Percentiles rank a stretch among this genome's conserved stretches.
Conservation (phyloP, 257 asterid species). For the Plantago elongata region DNA sequence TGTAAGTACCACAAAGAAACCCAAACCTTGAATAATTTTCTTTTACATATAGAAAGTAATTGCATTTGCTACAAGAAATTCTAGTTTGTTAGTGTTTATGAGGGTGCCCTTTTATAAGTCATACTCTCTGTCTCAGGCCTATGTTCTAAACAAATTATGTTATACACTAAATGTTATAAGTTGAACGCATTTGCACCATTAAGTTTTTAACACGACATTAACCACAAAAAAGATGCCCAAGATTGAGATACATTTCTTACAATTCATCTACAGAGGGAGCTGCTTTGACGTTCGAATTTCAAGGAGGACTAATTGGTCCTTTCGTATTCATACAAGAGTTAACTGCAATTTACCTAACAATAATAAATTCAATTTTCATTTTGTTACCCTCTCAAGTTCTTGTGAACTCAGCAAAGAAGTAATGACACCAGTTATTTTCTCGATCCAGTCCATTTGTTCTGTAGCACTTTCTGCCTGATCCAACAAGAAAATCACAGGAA, state of each 20-base stretch:
- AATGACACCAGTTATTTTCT: constrained; percentile 79
- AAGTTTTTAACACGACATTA: too few species aligned
- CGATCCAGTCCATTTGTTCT: constrained; percentile 87
- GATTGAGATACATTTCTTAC: not conserved
- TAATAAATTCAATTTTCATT: not conserved
- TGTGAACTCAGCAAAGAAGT: constrained; percentile 69
- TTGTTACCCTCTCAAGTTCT: constrained; percentile 64
- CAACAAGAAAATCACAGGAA: constrained; percentile 19
- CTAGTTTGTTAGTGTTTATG: too few species aligned
- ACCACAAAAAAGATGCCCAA: too few species aligned
- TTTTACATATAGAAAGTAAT: too few species aligned
- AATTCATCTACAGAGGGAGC: not conserved
- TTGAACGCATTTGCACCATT: too few species aligned
- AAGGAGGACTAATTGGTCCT: not conserved
- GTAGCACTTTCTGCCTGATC: constrained; percentile 72
- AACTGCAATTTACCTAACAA: not conserved
- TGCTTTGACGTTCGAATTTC: not conserved
- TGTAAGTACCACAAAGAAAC: not conserved
- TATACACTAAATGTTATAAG: too few species aligned
- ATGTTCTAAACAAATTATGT: too few species aligned
- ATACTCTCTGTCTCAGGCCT: too few species aligned
- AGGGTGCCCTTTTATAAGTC: too few species aligned
- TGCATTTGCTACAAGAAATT: too few species aligned
- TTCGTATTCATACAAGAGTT: not conserved
- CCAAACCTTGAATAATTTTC: not conserved